Base-by-base conservation (phyloP, 305 asterid genomes). In the Salvia sclarea region DNA sequence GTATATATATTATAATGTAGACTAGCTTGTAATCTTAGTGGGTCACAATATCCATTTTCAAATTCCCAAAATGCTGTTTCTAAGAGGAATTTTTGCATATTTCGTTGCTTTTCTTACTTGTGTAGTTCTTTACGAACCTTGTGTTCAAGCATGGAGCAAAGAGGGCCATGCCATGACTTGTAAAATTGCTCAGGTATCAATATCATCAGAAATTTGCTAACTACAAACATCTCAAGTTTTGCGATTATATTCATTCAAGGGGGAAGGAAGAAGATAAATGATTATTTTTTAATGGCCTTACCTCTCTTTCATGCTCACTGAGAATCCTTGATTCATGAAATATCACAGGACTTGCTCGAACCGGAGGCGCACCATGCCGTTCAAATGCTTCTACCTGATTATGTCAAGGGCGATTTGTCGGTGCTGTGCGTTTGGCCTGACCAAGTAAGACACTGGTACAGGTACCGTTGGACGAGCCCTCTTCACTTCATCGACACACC, bases 401-500 rank as follows among this genome's bases (percentile, higher is more conserved):
- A 88, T 21, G 96, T 80, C 0, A 53, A 79, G n/a, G 98, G 97
- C 0, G 67, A 92, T 81, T 81, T 90, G 33, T 89, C 97, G 16
- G 86, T 84, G 5, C 77, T 90, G 14, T 90, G 98, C 9, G 92
- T 82, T 11, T 92, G 97, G 98, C 97, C 98, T 0, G 98, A 92
- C 72, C 97, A 92, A 83, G 95, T 92, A 21, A 71, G 97, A 41
- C 95, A 88, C 76, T 92, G 98, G 98, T 84, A 90, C 61, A 88
- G 53, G 65, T 92, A 90, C 75, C 81, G 85, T 0, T 92, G 98
- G 98, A 79, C 97, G 10, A 86, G 97, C 75, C 77, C 98, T 35
- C 97, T 92, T 66, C 98, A 92, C 80, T 92, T 90, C 84, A 92
- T 92, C 64, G 96, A 92, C 79, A 92, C 98, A 3, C 98, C 98